These are phyloP conservation scores for Blastocystis sp. DNA, from an alignment of 352 stramenopile species.

Conservation along the genomic window DNA sequence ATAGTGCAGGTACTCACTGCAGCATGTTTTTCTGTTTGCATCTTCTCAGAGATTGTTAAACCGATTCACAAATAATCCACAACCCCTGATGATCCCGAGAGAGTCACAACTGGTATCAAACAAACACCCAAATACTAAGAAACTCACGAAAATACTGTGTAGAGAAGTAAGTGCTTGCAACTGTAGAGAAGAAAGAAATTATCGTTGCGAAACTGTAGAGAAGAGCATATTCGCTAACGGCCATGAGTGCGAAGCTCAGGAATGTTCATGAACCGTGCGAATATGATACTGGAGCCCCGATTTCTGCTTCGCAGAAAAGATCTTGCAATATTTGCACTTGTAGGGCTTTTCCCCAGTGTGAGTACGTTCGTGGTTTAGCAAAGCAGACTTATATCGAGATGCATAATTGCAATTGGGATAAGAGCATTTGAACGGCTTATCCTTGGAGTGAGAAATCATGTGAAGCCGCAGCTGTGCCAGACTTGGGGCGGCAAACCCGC, in stretches of 20 bases:
- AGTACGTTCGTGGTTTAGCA: conserved; percentile 35
- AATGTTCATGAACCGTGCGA: neutral
- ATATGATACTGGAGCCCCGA: conserved; percentile 49
- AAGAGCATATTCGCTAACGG: neutral
- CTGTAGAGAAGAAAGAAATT: conserved; percentile 42
- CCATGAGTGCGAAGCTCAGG: no score
- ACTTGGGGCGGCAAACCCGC: conserved; percentile 34
- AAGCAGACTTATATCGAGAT: conserved; percentile 21
- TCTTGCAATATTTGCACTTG: conserved; percentile 15
- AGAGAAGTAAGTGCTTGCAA: conserved; percentile 33
- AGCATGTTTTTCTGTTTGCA: no score
- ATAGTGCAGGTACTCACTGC: no score
- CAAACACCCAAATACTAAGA: neutral
- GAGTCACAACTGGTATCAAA: no score
- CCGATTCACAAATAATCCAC: no score
- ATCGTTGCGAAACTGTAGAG: conserved; percentile 16
- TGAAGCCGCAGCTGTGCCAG: conserved; percentile 8
- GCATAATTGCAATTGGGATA: conserved; percentile 1
- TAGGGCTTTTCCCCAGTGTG: conserved; percentile 50
- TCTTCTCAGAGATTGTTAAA: no score
- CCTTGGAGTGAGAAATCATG: conserved; percentile 18
- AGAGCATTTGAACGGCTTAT: conserved; percentile 43
- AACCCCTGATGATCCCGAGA: no score
- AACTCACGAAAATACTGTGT: neutral
- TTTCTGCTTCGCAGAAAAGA: conserved; percentile 20